Conservation (phyloP, 83 land plant species). For the Larix sibirica region DNA sequence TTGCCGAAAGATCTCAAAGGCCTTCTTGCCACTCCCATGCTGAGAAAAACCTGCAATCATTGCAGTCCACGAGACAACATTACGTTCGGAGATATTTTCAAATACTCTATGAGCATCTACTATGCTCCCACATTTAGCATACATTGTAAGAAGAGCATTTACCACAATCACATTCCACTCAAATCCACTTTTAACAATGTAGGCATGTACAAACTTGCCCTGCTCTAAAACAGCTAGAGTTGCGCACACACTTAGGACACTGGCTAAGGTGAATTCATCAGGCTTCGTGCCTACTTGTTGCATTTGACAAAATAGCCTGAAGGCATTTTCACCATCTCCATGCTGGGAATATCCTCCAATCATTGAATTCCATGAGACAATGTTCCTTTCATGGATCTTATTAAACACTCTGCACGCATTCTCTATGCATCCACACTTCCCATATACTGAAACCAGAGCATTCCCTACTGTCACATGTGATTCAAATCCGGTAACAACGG, state of each 20-base stretch:
- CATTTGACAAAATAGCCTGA: neutral
- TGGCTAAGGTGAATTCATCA: neutral
- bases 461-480: constrained; percentile 24
- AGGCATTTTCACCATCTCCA: neutral
- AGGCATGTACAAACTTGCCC: neutral
- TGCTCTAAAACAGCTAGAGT: neutral
- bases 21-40: neutral
- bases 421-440: neutral
- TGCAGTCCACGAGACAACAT: constrained; percentile 4
- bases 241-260: neutral
- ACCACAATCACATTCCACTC: neutral
- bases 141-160: constrained; percentile 1
- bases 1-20: neutral
- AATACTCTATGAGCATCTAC: neutral
- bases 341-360: neutral
- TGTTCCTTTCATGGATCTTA: neutral
- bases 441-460: constrained; percentile 1
- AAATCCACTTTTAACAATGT: neutral
- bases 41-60: neutral
- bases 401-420: neutral
- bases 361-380: constrained; percentile 12
- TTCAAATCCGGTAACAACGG: constrained; percentile 19
- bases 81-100: neutral
- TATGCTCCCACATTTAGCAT: neutral
- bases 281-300: neutral